Conservation (phyloP, 805 yeast genomes). For the Ogataea zsoltii region DNA sequence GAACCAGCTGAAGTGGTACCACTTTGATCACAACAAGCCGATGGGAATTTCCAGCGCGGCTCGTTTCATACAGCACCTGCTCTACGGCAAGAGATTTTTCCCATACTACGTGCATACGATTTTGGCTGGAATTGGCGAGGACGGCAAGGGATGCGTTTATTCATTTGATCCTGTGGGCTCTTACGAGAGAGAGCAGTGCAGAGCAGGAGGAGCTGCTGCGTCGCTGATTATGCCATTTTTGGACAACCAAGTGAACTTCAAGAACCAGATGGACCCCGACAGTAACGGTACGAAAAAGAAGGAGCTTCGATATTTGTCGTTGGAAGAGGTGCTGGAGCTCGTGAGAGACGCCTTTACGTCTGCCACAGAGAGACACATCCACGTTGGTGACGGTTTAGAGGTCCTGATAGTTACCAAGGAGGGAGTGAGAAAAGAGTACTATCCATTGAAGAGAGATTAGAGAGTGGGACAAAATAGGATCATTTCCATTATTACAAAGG, state of each 20-base stretch:
- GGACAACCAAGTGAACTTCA: conserved; percentile 95
- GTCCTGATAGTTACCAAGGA: conserved; percentile 89
- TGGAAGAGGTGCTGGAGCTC: conserved; percentile 83
- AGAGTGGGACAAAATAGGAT: neutral
- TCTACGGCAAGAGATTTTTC: conserved; percentile 92
- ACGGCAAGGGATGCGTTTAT: conserved; percentile 92
- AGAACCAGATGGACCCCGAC: conserved; percentile 86
- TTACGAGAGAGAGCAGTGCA: conserved; percentile 94
- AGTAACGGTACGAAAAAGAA: conserved; percentile 66
- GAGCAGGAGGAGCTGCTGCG: conserved; percentile 98
- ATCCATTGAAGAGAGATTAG: conserved; percentile 85
- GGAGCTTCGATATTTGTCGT: conserved; percentile 59
- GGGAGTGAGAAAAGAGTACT: conserved; percentile 82
- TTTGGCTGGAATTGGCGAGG: conserved; percentile 88
- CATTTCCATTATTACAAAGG: no score
- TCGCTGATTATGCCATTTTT: conserved; percentile 94
- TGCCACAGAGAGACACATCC: conserved; percentile 97
- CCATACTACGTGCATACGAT: conserved; percentile 96
- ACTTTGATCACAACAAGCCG: conserved; percentile 79
- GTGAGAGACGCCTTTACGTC: conserved; percentile 94
- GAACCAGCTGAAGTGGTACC: conserved; percentile 83
- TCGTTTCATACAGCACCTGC: conserved; percentile 82
- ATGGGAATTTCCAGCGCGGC: conserved; percentile 77
- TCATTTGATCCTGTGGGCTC: conserved; percentile 98
- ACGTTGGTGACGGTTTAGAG: conserved; percentile 96